Evolutionary conservation across 495 filamentous ascomycete species (phyloP), one percentile per base, ranked within the genome.

Genomic region (Neurospora sp.): DNA sequence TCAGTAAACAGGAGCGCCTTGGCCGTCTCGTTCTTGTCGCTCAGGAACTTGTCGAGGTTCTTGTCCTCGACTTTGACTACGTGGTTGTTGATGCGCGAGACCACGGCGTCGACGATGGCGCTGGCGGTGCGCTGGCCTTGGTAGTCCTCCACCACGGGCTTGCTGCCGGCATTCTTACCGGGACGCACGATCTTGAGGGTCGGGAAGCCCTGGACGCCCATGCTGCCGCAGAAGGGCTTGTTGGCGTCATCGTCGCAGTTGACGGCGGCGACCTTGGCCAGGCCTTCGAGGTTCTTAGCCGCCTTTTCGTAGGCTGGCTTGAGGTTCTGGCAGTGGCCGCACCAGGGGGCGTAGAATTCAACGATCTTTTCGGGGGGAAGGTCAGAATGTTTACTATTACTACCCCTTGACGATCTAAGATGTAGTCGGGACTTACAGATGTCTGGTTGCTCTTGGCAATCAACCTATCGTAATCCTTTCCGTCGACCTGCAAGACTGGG

Each of bases 181-280:
- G 96, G 96, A 48, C 89, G 90, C 75, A 98, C 88, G 72, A 97
- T 95, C 87, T 99, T 99, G 71, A 99, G 85, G 1, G 96, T 98
- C 3, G 96, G 96, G 85, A 98, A 99, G 53, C 96, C 96, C 83
- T 97, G 87, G 31, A 99, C 90, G 68, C 95, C 96, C 90, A 98
- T 93, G 70, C 84, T 82, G 46, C 92, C 89, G 81, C 96, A 99
- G 76, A 98, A 88, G 4, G 86, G 85, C 82, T 98, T 98, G 85
- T 99, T 99, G 70, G 85, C 85, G 48, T 98, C 96, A 37, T 97
- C 94, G 75, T 98, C 96, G 82, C 96, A 99, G 81, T 99, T 93
- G 75, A 99, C 86, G 40, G 96, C 96, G 14, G 92, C 96, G 39
- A 98, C 95, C 77, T 97, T 96, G 71, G 93, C 96, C 39, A 99